Conservation (phyloP, 495 filamentous ascomycete species). For the Alectoria sarmentosa region DNA sequence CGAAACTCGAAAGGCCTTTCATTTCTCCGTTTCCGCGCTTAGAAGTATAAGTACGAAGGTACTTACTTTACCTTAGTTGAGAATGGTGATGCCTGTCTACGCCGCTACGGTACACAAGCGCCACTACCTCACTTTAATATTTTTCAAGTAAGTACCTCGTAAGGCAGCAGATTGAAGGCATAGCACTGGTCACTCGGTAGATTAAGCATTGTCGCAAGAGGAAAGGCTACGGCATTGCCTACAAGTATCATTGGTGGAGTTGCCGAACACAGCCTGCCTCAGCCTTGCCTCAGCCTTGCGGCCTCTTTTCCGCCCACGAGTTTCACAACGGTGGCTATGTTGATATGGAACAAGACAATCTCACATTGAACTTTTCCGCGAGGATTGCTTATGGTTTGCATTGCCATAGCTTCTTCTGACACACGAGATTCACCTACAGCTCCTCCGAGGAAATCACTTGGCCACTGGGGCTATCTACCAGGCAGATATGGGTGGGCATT, state of each 20-base stretch:
- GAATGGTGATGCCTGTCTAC: no score
- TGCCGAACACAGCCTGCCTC: background rate
- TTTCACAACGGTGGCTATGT: no score
- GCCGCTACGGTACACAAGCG: background rate
- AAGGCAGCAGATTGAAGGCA: background rate
- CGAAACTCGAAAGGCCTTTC: no score
- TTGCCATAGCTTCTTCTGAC: background rate
- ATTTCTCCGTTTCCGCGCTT: background rate
- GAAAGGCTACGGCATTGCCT: background rate
- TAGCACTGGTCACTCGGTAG: background rate
- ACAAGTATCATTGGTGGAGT: background rate
- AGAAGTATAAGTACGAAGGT: no score
- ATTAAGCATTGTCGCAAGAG: background rate
- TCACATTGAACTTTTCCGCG: background rate
- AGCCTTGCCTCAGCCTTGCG: background rate
- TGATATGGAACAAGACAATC: background rate
- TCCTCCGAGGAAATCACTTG: background rate
- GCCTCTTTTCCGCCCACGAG: no score
- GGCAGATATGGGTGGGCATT: background rate
- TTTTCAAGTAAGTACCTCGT: background rate
- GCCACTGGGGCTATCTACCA: background rate
- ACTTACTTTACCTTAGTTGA: no score
- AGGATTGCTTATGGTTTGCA: background rate
- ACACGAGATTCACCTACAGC: background rate
- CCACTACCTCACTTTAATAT: background rate